phyloP scores from a whole-genome alignment of 352 stramenopile species.

The Phytophthora vignae region DNA sequence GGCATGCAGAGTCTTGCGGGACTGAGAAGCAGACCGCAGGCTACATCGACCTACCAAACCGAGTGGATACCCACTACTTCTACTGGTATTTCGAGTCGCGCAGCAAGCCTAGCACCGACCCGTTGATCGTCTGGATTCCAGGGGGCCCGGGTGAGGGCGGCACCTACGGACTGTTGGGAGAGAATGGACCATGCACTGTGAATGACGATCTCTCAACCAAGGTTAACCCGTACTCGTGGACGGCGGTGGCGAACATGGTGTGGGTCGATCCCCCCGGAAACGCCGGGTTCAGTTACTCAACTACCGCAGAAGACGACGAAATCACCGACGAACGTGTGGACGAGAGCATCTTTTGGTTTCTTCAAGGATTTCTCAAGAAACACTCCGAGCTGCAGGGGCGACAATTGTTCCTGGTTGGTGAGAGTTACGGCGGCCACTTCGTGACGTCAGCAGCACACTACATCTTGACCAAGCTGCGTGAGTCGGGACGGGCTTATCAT shows the following conservation, averaged over 20 bases:
- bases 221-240: constrained; percentile 61
- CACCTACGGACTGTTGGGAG: constrained; percentile 47
- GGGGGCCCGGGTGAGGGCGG: constrained; percentile 54
- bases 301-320: constrained; percentile 38
- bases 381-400: constrained; percentile 51
- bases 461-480: constrained; percentile 49
- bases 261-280: constrained; percentile 57
- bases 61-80: constrained; percentile 69
- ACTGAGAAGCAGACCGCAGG: constrained; percentile 50
- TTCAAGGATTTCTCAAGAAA: constrained; percentile 61
- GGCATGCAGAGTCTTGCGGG: neutral
- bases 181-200: constrained; percentile 68
- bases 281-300: constrained; percentile 54
- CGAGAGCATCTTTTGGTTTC: constrained; percentile 66
- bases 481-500: too few relatives aligned
- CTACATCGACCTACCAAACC: constrained; percentile 61
- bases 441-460: constrained; percentile 50
- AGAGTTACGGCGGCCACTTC: constrained; percentile 72
- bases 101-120: constrained; percentile 42
- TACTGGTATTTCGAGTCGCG: constrained; percentile 75
- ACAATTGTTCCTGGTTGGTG: constrained; percentile 59
- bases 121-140: constrained; percentile 69
- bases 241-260: constrained; percentile 54
- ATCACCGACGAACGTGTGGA: constrained; percentile 43
- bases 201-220: constrained; percentile 45